Evolutionary conservation across 2,329 filamentous ascomycete genomes (phyloP), one percentile per base, ranked within the genome.

Genomic region (Colletotrichum gloeosporioides): DNA sequence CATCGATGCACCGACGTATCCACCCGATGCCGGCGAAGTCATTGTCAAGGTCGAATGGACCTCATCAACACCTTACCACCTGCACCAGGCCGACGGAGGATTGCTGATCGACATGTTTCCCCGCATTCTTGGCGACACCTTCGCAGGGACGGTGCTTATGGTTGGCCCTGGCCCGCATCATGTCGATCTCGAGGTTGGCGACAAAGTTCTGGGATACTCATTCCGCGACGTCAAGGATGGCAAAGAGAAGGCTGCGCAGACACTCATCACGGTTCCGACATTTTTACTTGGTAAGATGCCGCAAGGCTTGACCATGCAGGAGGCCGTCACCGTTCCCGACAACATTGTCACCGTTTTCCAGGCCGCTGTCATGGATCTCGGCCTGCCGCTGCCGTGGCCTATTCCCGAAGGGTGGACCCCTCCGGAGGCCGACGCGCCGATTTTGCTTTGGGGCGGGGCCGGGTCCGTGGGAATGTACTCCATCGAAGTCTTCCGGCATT

Each of bases 311-410:
- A 84, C 84, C 1, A 80, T 87, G 55, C 79, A 86, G 63, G 85
- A 88, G 76, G 90, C 89, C 3, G 89, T 88, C 8, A 91, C 90
- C 0, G 81, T 92, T 4, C 88, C 90, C 0, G 89, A 90, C 65
- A 93, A 92, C 78, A 82, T 92, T 32, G 88, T 93, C 34, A 93
- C 91, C 0, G 90, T 89, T 13, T 90, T 92, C 80, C 90, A 93
- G 79, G 84, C 89, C 7, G 80, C 90, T 4, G 84, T 82, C 2
- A 76, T 74, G 2, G 90, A 93, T 76, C 83, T 93, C 15, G 85
- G 82, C 0, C 81, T 93, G 25, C 86, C 87, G 36, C 85, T 91
- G 1, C 90, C 91, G 0, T 93, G 91, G 90, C 91, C 91, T 1
- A 87, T 88, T 59, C 88, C 89, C 0, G 80, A 83, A 18, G 81